Conservation (phyloP, 306 rosid genomes). For the Cyamopsis tetragonoloba region DNA sequence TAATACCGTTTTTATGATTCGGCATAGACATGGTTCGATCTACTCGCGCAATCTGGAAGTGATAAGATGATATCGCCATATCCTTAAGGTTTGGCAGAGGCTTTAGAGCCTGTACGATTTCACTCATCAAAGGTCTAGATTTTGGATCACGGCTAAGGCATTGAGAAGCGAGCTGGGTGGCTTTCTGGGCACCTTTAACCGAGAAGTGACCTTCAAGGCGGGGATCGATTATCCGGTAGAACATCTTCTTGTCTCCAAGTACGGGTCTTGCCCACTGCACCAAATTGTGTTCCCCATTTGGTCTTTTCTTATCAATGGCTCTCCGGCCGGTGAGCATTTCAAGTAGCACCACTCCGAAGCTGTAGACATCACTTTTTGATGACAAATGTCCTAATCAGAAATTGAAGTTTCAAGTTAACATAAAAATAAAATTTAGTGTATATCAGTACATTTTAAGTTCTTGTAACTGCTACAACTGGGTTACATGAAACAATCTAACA, state of each 20-base stretch:
- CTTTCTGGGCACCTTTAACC: slow-evolving; percentile 76
- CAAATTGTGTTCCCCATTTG: slow-evolving; percentile 94
- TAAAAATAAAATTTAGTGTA: neutral
- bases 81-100: slow-evolving; percentile 82
- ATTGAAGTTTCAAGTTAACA: slow-evolving; percentile 18
- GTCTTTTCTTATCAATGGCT: slow-evolving; percentile 83
- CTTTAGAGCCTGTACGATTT: slow-evolving; percentile 66
- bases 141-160: slow-evolving; percentile 94
- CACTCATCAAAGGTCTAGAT: slow-evolving; percentile 83
- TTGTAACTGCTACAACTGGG: neutral
- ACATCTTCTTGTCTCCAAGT: slow-evolving; percentile 68
- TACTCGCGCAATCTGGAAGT: slow-evolving; percentile 61
- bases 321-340: slow-evolving; percentile 94
- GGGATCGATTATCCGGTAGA: slow-evolving; percentile 74
- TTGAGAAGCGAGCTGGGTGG: slow-evolving; percentile 64
- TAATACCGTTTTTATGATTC: slow-evolving; percentile 48
- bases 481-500: neutral
- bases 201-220: slow-evolving; percentile 98
- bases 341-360: slow-evolving; percentile 93
- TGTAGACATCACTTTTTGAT: slow-evolving; percentile 88
- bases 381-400: slow-evolving; percentile 76
- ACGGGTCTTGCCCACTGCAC: slow-evolving; percentile 89
- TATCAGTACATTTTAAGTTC: neutral
- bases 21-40: slow-evolving; percentile 68
- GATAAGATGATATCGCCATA: slow-evolving; percentile 77